Conservation (phyloP, 2,329 filamentous ascomycete species). For the Colletotrichum sp. region DNA sequence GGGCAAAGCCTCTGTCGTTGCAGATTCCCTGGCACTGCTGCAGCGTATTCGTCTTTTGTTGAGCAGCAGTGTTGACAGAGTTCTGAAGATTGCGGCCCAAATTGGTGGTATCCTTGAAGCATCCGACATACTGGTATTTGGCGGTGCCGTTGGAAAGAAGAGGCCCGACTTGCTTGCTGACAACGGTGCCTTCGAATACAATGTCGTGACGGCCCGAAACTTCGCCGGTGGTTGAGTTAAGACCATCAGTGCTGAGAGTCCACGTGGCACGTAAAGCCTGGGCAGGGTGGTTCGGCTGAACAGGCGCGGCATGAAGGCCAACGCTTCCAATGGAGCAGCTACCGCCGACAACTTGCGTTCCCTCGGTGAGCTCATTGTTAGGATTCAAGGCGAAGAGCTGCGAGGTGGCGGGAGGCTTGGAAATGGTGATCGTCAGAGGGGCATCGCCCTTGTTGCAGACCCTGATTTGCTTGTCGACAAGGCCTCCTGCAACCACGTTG, state of each 20-base stretch:
- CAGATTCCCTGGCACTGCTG: conserved; percentile 37
- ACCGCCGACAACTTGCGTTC: conserved; percentile 33
- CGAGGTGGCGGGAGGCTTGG: conserved; percentile 35
- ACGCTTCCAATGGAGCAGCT: conserved; percentile 33
- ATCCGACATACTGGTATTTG: conserved; percentile 40
- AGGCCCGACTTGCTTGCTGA: conserved; percentile 38
- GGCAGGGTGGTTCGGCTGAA: conserved; percentile 32
- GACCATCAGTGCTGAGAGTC: conserved; percentile 46
- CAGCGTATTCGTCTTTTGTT: conserved; percentile 32
- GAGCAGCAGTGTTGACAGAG: conserved; percentile 27
- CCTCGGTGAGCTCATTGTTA: conserved; percentile 35
- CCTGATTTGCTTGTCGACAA: conserved; percentile 32
- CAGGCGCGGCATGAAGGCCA: conserved; percentile 31
- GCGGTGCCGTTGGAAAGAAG: conserved; percentile 32
- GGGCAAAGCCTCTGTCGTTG: conserved; percentile 30
- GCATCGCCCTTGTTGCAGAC: conserved; percentile 42
- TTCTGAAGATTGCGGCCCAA: conserved; percentile 35
- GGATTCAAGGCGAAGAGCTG: conserved; percentile 37
- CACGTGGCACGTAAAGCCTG: conserved; percentile 34
- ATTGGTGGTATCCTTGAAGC: conserved; percentile 37
- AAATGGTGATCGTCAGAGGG: conserved; percentile 39
- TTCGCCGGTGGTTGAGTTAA: conserved; percentile 25
- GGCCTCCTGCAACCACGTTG: conserved; percentile 32
- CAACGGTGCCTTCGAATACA: conserved; percentile 33
- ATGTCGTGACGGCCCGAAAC: conserved; percentile 42